Evolutionary conservation across 2,329 filamentous ascomycete species (phyloP).

Genomic region (Ceratocystis alfenasii): DNA sequence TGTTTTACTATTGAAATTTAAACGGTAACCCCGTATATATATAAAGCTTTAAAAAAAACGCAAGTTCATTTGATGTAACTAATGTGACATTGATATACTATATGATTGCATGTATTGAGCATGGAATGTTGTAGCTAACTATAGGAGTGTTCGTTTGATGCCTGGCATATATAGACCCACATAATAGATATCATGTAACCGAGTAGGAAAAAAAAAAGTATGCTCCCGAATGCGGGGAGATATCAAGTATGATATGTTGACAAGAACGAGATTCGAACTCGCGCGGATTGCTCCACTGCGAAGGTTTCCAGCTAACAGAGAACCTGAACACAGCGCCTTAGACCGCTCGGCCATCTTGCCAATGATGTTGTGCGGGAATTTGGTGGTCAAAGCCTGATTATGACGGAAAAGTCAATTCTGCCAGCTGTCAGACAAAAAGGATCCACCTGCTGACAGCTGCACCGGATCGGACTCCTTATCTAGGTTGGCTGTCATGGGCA

Average conservation of each 20-base stretch:
- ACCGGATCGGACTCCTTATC: neutral
- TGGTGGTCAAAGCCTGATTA: neutral
- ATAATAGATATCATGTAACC: no score
- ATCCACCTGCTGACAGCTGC: neutral
- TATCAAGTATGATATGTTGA: conserved; percentile 13
- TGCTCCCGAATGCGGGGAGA: no score
- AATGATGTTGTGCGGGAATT: neutral
- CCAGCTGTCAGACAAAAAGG: neutral
- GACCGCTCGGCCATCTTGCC: no score
- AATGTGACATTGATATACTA: no score
- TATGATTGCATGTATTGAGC: no score
- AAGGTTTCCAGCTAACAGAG: neutral
- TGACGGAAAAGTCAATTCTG: neutral
- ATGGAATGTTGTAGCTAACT: no score
- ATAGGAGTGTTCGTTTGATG: no score
- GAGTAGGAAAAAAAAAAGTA: no score
- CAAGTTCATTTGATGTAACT: no score
- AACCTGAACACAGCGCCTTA: no score
- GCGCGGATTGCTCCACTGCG: conserved; percentile 23
- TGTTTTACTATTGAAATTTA: conserved; percentile 4
- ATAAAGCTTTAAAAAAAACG: no score
- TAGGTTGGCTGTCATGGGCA: neutral
- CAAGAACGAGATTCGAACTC: conserved; percentile 27
- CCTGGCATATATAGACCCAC: no score
- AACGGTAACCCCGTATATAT: neutral